phyloP scores from a whole-genome alignment of 176 grass and related monocot genomes.

The Poa annua region DNA sequence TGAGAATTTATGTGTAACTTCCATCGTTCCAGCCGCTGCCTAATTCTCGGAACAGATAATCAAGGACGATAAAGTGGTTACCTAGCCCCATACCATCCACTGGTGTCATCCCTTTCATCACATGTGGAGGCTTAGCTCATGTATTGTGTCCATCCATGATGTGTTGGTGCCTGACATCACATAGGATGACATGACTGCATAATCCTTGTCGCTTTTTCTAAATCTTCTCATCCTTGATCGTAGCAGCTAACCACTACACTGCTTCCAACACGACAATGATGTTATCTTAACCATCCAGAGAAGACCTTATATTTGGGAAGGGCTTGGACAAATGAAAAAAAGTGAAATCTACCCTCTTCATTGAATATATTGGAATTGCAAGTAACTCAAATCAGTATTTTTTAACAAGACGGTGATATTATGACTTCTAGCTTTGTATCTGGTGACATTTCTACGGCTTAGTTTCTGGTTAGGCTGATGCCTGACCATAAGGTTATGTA shows the following conservation, averaged over 20 bases:
- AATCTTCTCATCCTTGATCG: conserved; percentile 29
- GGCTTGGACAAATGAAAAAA: conserved; percentile 23
- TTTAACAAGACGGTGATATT: not conserved
- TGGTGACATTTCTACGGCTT: not conserved
- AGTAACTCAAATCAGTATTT: too few relatives aligned
- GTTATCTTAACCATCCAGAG: conserved; percentile 23
- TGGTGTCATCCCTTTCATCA: conserved; percentile 29
- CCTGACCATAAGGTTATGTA: not conserved
- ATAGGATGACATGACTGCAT: conserved; percentile 3
- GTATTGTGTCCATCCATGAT: not conserved
- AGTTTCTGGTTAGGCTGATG: not conserved
- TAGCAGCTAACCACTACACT: not conserved
- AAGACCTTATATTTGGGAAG: not conserved
- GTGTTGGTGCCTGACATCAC: conserved; percentile 39
- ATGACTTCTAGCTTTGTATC: not conserved
- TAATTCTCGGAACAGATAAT: conserved; percentile 19
- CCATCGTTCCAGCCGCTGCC: not conserved
- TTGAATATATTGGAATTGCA: conserved; percentile 6
- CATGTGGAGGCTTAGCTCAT: conserved; percentile 39
- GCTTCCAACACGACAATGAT: not conserved
- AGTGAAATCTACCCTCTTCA: not conserved
- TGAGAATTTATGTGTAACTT: not conserved
- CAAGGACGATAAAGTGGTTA: conserved; percentile 23
- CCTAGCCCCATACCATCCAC: not conserved
- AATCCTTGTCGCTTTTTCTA: conserved; percentile 32